Base-by-base conservation (phyloP, 345 rosid species). In the Erodium maritimum region DNA sequence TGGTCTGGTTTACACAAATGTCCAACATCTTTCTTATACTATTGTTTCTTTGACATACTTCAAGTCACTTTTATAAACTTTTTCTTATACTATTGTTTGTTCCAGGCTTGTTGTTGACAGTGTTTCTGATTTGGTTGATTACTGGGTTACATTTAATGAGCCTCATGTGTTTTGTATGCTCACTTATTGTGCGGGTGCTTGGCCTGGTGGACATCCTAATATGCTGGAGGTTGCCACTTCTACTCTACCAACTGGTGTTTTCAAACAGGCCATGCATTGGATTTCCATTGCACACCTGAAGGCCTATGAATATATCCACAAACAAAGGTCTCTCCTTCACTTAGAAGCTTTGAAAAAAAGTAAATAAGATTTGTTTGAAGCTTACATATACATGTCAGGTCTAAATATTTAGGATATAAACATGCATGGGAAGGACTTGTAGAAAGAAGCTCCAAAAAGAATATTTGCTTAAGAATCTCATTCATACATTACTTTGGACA, bases 121-220 rank as follows among this genome's bases (percentile, higher is more conserved):
- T 55, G 80, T 91, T 60, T 82, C 78, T 16, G 93, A 84, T 60
- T 63, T 84, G 65, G 88, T 91, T 63, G 98, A 91, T 71, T 84
- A 84, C 59, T 88, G 98, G 96, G 71, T 91, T 33, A 88, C 88
- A 50, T 91, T 91, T 71, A 91, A 91, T 48, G 98, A 91, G 75
- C 96, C 96, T 29, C 96, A 88, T 69, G 80, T 91, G 71, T 91
- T 91, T 60, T 64, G 77, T 65, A 78, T 91, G 98, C 93, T 91
- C 67, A 91, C 98, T 25, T 88, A 91, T 73, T 82, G 85, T 57
- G 88, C 90, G 22, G 98, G 98, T 70, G 80, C 96, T 72, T 91
- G 98, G 98, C 96, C 98, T 60, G 98, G 98, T 37, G 93, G 88
- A 65, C 75, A 84, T 75, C 98, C 98, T 66, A 90, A 84, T 66